A percentile compares a stretch with the other conserved stretches of the same genome.
These are phyloP conservation scores for Cladorrhinum sp. DNA, from an alignment of 2,329 filamentous ascomycete species.

Conservation along the genomic window DNA sequence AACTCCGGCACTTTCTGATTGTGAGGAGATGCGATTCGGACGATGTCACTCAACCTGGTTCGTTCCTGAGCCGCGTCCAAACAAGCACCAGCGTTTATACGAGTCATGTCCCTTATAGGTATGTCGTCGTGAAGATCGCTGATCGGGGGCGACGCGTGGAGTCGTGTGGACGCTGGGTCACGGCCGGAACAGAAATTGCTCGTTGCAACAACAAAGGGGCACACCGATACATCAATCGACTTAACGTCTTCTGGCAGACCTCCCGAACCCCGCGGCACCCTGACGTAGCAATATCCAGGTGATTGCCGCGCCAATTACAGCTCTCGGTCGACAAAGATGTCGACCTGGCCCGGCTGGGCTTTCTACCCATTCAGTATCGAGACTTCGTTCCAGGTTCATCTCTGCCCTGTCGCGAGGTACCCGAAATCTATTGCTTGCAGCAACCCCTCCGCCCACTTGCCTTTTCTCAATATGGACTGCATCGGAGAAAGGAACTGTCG, in stretches of 20 bases:
- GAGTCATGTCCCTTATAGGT: not conserved
- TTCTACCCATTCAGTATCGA: conserved; percentile 8
- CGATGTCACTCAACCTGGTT: not conserved
- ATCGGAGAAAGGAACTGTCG: not conserved
- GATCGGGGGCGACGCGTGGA: not conserved
- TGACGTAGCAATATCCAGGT: conserved; percentile 11
- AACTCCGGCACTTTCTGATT: not conserved
- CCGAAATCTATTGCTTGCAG: not conserved
- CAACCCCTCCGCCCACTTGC: not conserved
- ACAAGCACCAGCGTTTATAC: not conserved
- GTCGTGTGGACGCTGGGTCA: not conserved
- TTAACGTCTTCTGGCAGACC: not conserved
- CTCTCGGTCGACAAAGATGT: not conserved
- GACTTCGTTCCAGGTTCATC: conserved; percentile 5
- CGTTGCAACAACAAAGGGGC: not conserved
- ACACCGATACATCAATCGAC: not conserved
- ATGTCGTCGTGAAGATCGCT: not conserved
- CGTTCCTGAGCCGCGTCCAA: not conserved
- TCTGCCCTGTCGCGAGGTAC: not conserved
- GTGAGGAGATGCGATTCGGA: not conserved
- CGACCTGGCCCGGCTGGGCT: conserved; percentile 3
- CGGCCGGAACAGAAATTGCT: not conserved
- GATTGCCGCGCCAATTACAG: conserved; percentile 20
- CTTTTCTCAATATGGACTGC: not conserved
- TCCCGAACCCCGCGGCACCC: not conserved